These are phyloP conservation scores for Cyclotella sp. DNA, from an alignment of 108 stramenopile species.

Conservation along the genomic window DNA sequence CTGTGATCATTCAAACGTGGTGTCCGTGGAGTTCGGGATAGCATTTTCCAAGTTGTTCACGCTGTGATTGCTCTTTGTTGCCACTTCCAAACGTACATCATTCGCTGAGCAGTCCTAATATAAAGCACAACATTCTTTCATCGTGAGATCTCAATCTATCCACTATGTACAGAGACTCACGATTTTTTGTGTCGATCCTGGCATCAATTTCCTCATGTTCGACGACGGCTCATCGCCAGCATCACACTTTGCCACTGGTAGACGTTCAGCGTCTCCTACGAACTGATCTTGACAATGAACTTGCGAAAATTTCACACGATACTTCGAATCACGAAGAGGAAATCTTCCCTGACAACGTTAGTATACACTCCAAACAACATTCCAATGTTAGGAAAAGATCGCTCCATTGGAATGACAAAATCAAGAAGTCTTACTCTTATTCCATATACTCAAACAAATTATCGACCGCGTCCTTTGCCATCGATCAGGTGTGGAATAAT, in stretches of 20 bases:
- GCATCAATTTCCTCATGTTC: neutral
- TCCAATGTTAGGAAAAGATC: constrained; percentile 36
- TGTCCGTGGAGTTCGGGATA: too few species aligned
- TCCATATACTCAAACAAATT: neutral
- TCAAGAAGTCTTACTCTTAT: neutral
- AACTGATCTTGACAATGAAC: constrained; percentile 47
- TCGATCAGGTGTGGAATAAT: constrained; percentile 35
- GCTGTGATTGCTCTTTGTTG: too few species aligned
- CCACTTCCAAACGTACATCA: too few species aligned
- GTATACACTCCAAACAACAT: constrained; percentile 14
- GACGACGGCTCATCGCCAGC: neutral
- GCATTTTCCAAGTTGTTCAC: too few species aligned
- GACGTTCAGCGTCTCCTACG: constrained; percentile 43
- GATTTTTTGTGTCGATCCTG: neutral
- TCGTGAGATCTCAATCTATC: neutral
- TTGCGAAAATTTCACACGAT: constrained; percentile 33
- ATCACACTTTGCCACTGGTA: constrained; percentile 12
- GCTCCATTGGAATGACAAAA: neutral
- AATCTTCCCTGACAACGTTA: constrained; percentile 3
- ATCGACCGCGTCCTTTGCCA: neutral
- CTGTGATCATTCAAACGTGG: too few species aligned
- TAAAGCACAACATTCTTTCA: neutral
- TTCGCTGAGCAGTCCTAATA: neutral
- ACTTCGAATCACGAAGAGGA: neutral
- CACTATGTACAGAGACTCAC: neutral